phyloP scores from a whole-genome alignment of 306 rosid species.

The Lathyrus aphaca region DNA sequence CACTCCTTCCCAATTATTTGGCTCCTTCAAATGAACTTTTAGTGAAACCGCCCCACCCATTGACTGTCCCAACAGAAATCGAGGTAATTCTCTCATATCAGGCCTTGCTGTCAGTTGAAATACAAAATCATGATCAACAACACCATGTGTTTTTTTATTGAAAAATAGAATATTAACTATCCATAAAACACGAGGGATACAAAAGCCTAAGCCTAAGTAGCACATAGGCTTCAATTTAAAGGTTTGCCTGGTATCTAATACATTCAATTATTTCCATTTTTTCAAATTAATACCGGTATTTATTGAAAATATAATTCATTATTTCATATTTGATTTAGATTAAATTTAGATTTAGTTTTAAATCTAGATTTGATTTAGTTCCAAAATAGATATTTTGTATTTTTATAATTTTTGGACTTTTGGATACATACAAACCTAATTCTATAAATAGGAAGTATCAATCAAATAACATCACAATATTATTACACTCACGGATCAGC shows the following conservation, averaged over 20 bases:
- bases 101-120: conserved; percentile 57
- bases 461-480: no score
- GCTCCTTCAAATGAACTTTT: conserved; percentile 75
- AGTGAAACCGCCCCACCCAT: conserved; percentile 93
- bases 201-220: not conserved
- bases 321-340: no score
- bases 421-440: no score
- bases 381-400: no score
- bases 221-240: not conserved
- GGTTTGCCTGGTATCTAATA: not conserved
- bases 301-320: no score
- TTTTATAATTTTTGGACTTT: no score
- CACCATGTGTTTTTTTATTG: conserved; percentile 14
- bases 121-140: conserved; percentile 35
- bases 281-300: not conserved
- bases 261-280: conserved; percentile 8
- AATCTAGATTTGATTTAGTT: no score
- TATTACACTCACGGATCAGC: no score
- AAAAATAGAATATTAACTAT: not conserved
- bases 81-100: conserved; percentile 68
- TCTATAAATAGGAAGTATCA: no score
- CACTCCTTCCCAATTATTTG: conserved; percentile 74
- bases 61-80: conserved; percentile 79
- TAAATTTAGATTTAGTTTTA: no score
- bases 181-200: conserved; percentile 1